Evolutionary conservation across 352 stramenopile genomes (phyloP).

Genomic region (Phytophthora pinifolia): DNA sequence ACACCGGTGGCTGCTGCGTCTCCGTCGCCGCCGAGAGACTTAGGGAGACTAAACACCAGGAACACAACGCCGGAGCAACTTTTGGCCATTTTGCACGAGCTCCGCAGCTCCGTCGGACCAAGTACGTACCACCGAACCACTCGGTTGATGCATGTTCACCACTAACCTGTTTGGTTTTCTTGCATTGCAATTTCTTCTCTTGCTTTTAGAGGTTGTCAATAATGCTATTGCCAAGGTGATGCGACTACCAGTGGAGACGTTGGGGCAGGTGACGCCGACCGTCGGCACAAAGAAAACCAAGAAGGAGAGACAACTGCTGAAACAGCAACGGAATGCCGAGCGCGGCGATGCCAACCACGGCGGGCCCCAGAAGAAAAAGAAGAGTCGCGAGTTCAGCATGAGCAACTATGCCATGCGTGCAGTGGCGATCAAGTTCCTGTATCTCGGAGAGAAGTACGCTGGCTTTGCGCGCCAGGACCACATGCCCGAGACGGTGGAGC

Average conservation of each 20-base stretch:
- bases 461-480: constrained; percentile 89
- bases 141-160: constrained; percentile 7
- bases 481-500: constrained; percentile 93
- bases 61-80: constrained; percentile 47
- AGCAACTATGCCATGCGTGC: constrained; percentile 72
- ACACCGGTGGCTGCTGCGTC: not conserved
- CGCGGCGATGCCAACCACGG: constrained; percentile 1
- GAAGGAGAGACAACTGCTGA: constrained; percentile 29
- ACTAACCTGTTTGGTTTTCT: constrained; percentile 10
- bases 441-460: constrained; percentile 86
- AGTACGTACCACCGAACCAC: constrained; percentile 35
- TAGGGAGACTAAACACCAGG: constrained; percentile 27
- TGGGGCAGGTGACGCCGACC: constrained; percentile 1
- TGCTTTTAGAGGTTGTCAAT: constrained; percentile 57
- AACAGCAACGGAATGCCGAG: constrained; percentile 22
- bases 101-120: constrained; percentile 58
- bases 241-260: constrained; percentile 12
- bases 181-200: constrained; percentile 7
- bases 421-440: constrained; percentile 85
- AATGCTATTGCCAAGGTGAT: constrained; percentile 76
- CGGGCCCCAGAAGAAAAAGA: constrained; percentile 45
- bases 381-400: constrained; percentile 75
- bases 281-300: constrained; percentile 23
- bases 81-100: constrained; percentile 67
- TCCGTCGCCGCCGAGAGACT: constrained; percentile 21